Conservation (phyloP, 768 basidiomycete species). For the Serendipita vermifera region DNA sequence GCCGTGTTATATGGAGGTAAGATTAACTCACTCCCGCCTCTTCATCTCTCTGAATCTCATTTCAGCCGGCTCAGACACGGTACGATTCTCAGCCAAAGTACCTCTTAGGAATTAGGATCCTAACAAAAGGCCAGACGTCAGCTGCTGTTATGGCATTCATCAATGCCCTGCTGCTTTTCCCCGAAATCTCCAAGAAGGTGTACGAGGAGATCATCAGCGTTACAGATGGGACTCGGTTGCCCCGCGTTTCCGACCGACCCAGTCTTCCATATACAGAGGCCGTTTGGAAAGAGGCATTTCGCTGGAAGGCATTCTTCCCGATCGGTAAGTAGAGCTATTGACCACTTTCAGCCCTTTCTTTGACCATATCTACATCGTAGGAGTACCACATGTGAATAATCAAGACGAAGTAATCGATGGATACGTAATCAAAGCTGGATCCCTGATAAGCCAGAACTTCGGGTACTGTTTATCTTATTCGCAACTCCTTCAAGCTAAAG, state of each 20-base stretch:
- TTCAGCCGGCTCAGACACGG: neutral
- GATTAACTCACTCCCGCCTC: too few relatives aligned
- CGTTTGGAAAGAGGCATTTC: constrained; percentile 6
- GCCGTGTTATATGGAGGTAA: neutral
- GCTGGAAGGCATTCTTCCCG: neutral
- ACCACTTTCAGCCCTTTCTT: too few relatives aligned
- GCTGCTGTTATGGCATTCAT: neutral
- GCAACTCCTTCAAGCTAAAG: too few relatives aligned
- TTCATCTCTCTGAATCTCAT: neutral
- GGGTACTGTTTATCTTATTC: too few relatives aligned
- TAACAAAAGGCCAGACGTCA: too few relatives aligned
- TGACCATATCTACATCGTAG: too few relatives aligned
- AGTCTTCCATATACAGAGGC: neutral
- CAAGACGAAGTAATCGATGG: neutral
- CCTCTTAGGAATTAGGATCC: too few relatives aligned
- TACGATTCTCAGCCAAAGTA: neutral
- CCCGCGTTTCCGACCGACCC: neutral
- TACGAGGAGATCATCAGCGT: neutral
- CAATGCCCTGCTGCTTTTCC: neutral
- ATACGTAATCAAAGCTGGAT: neutral
- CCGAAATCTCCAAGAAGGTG: neutral
- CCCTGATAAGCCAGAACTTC: neutral
- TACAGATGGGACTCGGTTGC: neutral
- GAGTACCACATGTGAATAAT: constrained; percentile 1
- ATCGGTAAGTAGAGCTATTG: too few relatives aligned